Conservation (phyloP, 1,284 basidiomycete species). For the Leccinum proliferum region DNA sequence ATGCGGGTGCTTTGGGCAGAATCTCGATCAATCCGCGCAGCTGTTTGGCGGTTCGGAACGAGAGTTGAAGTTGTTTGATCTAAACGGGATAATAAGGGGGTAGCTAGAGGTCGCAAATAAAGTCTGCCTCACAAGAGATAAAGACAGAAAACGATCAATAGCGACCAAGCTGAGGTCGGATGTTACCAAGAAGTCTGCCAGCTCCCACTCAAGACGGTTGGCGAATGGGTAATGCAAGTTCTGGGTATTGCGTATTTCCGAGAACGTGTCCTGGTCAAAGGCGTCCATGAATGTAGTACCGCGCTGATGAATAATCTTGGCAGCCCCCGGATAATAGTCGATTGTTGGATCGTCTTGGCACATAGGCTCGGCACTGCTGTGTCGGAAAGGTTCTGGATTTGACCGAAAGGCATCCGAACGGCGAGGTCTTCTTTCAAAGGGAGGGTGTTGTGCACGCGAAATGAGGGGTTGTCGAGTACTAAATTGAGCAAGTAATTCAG, state of each 20-base stretch:
- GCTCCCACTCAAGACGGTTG: not conserved
- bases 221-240: not conserved
- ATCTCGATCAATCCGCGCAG: not conserved
- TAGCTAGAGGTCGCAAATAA: not conserved
- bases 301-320: not conserved
- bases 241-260: not conserved
- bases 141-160: not conserved
- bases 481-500: no score
- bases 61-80: not conserved
- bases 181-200: no score
- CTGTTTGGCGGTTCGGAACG: not conserved
- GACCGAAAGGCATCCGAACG: not conserved
- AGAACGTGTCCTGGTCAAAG: not conserved
- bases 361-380: not conserved
- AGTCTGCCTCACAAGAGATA: not conserved
- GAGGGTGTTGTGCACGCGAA: no score
- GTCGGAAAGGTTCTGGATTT: not conserved
- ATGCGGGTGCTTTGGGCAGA: not conserved
- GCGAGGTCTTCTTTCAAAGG: no score
- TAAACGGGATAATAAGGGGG: not conserved
- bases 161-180: no score
- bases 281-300: not conserved
- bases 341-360: not conserved
- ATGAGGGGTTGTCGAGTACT: no score
- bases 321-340: not conserved